Base-by-base conservation (phyloP, 2,329 filamentous ascomycete genomes). In the Fusarium kyushuense region DNA sequence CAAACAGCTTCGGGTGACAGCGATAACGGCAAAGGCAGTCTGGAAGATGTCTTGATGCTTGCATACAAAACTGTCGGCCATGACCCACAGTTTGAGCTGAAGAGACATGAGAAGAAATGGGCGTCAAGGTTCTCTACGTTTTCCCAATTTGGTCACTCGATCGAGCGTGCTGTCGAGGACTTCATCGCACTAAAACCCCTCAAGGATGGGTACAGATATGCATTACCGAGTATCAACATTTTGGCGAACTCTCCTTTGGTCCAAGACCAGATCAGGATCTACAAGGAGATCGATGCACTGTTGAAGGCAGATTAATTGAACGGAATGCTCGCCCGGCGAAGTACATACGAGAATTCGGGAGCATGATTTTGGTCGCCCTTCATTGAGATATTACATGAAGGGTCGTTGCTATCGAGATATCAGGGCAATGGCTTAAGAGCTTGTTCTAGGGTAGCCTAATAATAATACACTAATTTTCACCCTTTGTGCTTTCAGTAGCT, bases 1-100 rank as follows among this genome's bases (percentile, higher is more conserved):
- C 0, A 2, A 0, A 5, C 17, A 0, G 10, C 25, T 7, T 16
- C 30, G 0, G 27, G 9, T 9, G 8, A 8, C 7, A 8, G 27
- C 27, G 6, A 27, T 27, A 25, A 23, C 3, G 12, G 12, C 2
- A 25, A 3, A 2, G 46, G 30, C 16, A 19, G 16, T 7, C 12
- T 48, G 0, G 8, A 48, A 1, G 30, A 25, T 2, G 19, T 33
- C 8, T 14, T 48, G 10, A 3, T 2, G 1, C 21, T 48, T 4
- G 13, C 12, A 1, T 48, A 25, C 16, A 36, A 0, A 12, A 30
- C 21, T 1, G 30, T 14, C 2, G 17, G 17, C 9, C 16, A 35
- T 0, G 17, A 48, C 7, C 30, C 8, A 19, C 1, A 12, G 10
- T 1, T 19, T 35, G 12, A 21, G 4, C 16, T 19, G 1, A 3